Conservation (phyloP, 2,329 filamentous ascomycete genomes). For the Sclerotinia nivalis region DNA sequence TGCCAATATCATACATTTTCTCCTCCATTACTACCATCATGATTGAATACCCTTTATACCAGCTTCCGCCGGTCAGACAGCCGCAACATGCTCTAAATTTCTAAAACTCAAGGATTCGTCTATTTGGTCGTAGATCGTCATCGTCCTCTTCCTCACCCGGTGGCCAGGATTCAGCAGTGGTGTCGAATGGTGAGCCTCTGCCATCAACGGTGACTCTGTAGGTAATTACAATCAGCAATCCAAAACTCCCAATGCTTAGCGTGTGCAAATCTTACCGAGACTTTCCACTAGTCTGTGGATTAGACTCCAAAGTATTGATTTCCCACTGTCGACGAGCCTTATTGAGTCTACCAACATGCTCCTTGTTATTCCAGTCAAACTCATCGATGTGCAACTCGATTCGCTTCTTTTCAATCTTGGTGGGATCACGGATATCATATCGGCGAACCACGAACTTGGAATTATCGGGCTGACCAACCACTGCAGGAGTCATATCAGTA, state of each 20-base stretch:
- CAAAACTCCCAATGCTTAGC: accelerated
- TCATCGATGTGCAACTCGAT: background rate
- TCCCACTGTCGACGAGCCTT: background rate
- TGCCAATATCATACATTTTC: background rate
- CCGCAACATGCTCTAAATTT: accelerated
- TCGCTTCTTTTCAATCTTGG: background rate
- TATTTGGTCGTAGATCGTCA: background rate
- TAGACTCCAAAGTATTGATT: background rate
- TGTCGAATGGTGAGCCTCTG: background rate
- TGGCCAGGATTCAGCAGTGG: background rate
- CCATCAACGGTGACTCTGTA: background rate
- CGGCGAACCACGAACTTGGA: slow-evolving; percentile 1
- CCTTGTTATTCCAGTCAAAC: background rate
- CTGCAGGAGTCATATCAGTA: background rate
- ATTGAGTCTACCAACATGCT: background rate
- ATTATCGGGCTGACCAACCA: background rate
- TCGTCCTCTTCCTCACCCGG: background rate
- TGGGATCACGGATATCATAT: background rate
- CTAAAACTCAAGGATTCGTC: background rate
- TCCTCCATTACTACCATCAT: background rate
- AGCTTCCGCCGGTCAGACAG: background rate
- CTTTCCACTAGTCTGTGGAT: slow-evolving; percentile 2
- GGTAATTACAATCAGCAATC: background rate
- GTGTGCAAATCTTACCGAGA: background rate
- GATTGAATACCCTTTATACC: background rate